Percentiles rank a stretch among this genome's conserved stretches.
Conservation (phyloP, 2,329 filamentous ascomycete species). For the Alternaria metachromatica region DNA sequence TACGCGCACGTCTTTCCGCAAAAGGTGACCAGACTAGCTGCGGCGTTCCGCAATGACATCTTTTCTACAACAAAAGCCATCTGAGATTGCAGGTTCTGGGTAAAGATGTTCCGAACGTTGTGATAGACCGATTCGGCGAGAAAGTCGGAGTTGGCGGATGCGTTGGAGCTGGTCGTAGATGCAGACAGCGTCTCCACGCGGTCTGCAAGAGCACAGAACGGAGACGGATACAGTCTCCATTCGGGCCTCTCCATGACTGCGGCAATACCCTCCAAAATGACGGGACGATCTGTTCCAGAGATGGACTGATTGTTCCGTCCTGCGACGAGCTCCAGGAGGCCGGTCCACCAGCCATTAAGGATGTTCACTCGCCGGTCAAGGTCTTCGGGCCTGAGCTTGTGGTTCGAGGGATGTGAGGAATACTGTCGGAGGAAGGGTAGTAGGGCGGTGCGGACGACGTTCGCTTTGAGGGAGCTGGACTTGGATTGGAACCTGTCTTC, state of each 20-base stretch:
- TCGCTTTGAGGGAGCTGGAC: conserved; percentile 75
- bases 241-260: conserved; percentile 88
- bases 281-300: conserved; percentile 81
- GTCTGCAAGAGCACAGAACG: conserved; percentile 68
- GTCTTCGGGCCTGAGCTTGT: conserved; percentile 75
- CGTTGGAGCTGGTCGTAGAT: conserved; percentile 63
- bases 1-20: conserved; percentile 91
- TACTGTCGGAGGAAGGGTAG: conserved; percentile 80
- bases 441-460: conserved; percentile 73
- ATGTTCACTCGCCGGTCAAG: conserved; percentile 80
- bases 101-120: conserved; percentile 87
- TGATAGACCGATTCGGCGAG: conserved; percentile 80
- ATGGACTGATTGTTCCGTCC: conserved; percentile 77
- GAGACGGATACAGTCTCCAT: conserved; percentile 78
- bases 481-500: conserved; percentile 70
- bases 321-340: conserved; percentile 80
- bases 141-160: conserved; percentile 69
- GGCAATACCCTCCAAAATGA: conserved; percentile 77
- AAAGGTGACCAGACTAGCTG: conserved; percentile 74
- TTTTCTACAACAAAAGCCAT: conserved; percentile 88
- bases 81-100: conserved; percentile 80
- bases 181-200: conserved; percentile 57
- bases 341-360: conserved; percentile 90
- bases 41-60: conserved; percentile 78
- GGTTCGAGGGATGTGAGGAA: conserved; percentile 70